These are phyloP conservation scores for Hemerocallis citrina DNA, from an alignment of 106 monocot genomes.

Conservation along the genomic window DNA sequence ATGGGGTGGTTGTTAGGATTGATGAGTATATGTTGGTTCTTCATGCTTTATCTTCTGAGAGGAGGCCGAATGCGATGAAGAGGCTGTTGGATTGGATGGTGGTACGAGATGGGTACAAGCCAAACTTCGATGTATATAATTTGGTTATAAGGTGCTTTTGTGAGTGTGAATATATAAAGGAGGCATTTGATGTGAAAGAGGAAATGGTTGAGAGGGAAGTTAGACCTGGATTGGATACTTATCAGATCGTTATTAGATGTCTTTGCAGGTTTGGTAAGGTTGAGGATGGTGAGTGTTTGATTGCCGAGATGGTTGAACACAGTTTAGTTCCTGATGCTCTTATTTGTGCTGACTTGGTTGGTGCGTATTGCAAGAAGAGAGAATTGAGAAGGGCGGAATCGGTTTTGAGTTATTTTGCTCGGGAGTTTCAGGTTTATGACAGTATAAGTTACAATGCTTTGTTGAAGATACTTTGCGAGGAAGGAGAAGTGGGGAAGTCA, in stretches of 20 bases:
- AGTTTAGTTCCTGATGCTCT: slow-evolving; percentile 35
- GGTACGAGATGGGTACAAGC: slow-evolving; percentile 36
- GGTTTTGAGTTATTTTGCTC: slow-evolving; percentile 32
- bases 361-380: slow-evolving; percentile 34
- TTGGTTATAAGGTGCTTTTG: slow-evolving; percentile 49
- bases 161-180: slow-evolving; percentile 18
- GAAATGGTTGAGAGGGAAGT: slow-evolving; percentile 54
- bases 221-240: slow-evolving; percentile 40
- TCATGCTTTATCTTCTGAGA: slow-evolving; percentile 39
- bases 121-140: slow-evolving; percentile 47
- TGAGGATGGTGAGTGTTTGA: slow-evolving; percentile 43
- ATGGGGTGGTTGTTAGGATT: slow-evolving; percentile 25
- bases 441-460: slow-evolving; percentile 47
- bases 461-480: slow-evolving; percentile 36
- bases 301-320: slow-evolving; percentile 47
- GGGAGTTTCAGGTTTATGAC: slow-evolving; percentile 43
- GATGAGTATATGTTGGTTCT: slow-evolving; percentile 34
- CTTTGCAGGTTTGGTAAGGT: slow-evolving; percentile 42
- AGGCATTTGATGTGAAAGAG: slow-evolving; percentile 41
- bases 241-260: slow-evolving; percentile 31
- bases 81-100: slow-evolving; percentile 39
- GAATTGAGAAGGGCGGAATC: slow-evolving; percentile 52
- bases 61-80: slow-evolving; percentile 67
- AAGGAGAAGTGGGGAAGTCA: slow-evolving; percentile 22
- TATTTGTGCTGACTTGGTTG: slow-evolving; percentile 41